Percentiles rank a stretch among this genome's conserved stretches.
Evolutionary conservation across 2,329 filamentous ascomycete species (phyloP).

Genomic region (Trichoderma sp.): DNA sequence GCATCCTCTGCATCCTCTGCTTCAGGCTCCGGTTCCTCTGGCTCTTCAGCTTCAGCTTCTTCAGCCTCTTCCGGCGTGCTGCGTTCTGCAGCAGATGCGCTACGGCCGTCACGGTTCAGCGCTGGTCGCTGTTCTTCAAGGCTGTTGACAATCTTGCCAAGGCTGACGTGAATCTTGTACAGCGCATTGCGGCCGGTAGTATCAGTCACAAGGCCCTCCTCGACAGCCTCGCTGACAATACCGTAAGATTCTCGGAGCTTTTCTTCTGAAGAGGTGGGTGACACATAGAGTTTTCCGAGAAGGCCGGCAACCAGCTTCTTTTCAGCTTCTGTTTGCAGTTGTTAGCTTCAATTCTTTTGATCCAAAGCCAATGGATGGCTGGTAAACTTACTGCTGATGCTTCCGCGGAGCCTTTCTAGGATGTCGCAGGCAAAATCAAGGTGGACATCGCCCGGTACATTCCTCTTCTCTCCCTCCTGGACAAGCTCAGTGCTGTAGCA

Average conservation of each 20-base stretch:
- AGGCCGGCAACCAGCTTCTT: constrained; percentile 78
- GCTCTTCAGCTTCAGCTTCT: not conserved
- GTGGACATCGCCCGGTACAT: constrained; percentile 75
- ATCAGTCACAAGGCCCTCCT: constrained; percentile 61
- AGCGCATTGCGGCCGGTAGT: constrained; percentile 64
- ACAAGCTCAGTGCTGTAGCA: constrained; percentile 57
- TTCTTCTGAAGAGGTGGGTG: constrained; percentile 62
- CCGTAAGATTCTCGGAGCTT: constrained; percentile 61
- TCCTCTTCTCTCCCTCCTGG: constrained; percentile 61
- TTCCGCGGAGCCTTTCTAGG: constrained; percentile 70
- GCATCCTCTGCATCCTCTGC: constrained; percentile 39
- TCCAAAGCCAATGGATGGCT: not conserved
- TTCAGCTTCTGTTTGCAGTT: constrained; percentile 66
- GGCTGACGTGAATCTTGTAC: constrained; percentile 67
- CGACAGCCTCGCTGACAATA: constrained; percentile 62
- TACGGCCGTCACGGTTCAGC: constrained; percentile 47
- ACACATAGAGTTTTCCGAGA: constrained; percentile 80
- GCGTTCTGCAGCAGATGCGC: constrained; percentile 42
- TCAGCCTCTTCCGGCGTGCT: constrained; percentile 43
- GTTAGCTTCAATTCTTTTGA: constrained; percentile 33
- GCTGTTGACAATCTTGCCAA: constrained; percentile 67
- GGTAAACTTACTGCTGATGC: constrained; percentile 62
- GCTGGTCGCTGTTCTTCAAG: constrained; percentile 50
- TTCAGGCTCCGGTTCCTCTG: too few species aligned
- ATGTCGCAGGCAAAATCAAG: constrained; percentile 76